Evolutionary conservation across 192 early-diverging fungal species (phyloP).

Genomic region (Linnemannia elongata): DNA sequence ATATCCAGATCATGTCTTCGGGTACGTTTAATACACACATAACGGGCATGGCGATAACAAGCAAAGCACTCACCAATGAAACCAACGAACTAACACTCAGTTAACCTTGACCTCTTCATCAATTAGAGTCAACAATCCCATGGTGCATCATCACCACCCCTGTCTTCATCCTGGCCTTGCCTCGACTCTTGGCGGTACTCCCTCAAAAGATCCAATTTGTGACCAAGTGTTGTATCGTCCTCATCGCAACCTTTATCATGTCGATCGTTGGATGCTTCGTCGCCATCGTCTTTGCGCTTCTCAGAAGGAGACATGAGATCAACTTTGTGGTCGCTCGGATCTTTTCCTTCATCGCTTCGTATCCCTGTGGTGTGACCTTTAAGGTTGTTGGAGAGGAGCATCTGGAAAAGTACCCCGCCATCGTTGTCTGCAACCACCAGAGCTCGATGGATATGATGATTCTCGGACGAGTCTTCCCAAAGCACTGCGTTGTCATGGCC

Average conservation of each 20-base stretch:
- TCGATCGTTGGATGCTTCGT: slow-evolving; percentile 62
- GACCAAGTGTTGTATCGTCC: slow-evolving; percentile 29
- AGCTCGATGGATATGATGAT: slow-evolving; percentile 80
- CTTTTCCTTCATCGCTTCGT: slow-evolving; percentile 63
- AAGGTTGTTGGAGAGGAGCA: slow-evolving; percentile 71
- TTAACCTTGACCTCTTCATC: background rate
- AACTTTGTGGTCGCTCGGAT: slow-evolving; percentile 71
- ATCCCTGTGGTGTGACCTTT: slow-evolving; percentile 69
- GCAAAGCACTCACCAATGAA: background rate
- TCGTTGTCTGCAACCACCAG: slow-evolving; percentile 89
- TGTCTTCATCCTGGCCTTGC: slow-evolving; percentile 5
- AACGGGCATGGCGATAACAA: background rate
- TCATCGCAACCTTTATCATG: slow-evolving; percentile 53
- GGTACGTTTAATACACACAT: background rate
- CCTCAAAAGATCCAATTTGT: slow-evolving; percentile 32
- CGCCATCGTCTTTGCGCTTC: slow-evolving; percentile 64
- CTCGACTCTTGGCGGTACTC: slow-evolving; percentile 11
- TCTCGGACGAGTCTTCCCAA: slow-evolving; percentile 75
- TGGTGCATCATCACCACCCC: background rate
- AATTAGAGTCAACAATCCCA: background rate
- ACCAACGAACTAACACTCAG: background rate
- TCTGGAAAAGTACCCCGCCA: slow-evolving; percentile 66
- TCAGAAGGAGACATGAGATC: slow-evolving; percentile 64
- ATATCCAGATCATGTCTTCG: background rate
- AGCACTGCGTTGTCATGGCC: slow-evolving; percentile 71